Evolutionary conservation across 169 alveolate genomes (phyloP), one percentile per base, ranked within the genome.

Genomic region (Perkinsus chesapeaki): DNA sequence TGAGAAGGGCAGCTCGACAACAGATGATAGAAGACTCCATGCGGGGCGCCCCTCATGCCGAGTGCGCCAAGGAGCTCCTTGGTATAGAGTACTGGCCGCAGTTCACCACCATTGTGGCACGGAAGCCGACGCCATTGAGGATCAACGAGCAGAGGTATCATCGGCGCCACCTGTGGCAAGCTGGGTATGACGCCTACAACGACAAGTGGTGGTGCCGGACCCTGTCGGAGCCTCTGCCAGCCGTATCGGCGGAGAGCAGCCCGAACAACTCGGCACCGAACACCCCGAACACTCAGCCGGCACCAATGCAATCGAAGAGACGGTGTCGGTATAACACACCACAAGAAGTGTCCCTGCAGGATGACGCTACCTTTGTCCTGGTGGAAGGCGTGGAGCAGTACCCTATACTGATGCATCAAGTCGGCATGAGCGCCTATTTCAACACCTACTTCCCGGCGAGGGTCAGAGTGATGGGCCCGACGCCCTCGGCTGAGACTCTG

Each of bases 161-260:
- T 60, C 82, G 82, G 82, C 82, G 82, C 37, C 82, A 60, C 23
- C 82, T 60, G 37, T 60, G 82, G 82, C 82, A 16, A 23, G 23
- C 27, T 27, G 82, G 31, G 7, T 60, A 20, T 60, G 82, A 60
- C 27, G 82, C 82, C 12, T 60, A 60, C 27, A 60, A 60, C 27
- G 82, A 60, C 82, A 60, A 60, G 82, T 60, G 82, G 82, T 60
- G 82, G 82, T 60, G 82, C 27, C 82, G 82, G 27, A 60, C 82
- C 31, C 82, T 27, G 82, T 27, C 82, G 82, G 82, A 60, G 27
- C 31, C 82, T 34, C 27, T 60, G 27, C 82, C 82, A 60, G 82
- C 31, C 37, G 82, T 60, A 23, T 60, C 82, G 82, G 31, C 82
- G 3, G 82, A 60, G 82, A 60, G 82, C 82, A 60, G 82, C 82